phyloP scores from a whole-genome alignment of 1,284 basidiomycete species.

The Sporisorium reilianum region DNA sequence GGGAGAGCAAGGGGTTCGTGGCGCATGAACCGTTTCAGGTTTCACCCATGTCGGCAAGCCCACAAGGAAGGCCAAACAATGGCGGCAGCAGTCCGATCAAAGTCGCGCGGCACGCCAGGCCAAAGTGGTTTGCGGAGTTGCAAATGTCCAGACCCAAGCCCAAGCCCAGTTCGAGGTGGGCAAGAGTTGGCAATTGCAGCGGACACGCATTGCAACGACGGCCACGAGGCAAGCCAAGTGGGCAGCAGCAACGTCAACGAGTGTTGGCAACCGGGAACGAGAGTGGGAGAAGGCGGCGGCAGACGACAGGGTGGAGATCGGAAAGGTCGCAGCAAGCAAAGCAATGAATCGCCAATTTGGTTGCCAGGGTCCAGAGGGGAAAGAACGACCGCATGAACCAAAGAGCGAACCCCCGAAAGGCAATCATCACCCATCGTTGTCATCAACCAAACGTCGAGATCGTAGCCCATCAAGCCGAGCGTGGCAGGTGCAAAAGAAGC shows the following conservation, averaged over 20 bases:
- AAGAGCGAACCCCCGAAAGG: neutral
- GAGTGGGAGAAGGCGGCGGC: neutral
- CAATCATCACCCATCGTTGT: neutral
- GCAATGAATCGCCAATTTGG: neutral
- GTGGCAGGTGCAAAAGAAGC: neutral
- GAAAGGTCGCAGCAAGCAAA: neutral
- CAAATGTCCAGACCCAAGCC: neutral
- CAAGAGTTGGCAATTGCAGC: too few relatives aligned
- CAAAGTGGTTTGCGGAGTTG: constrained; percentile 13
- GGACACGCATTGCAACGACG: neutral
- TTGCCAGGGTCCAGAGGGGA: constrained; percentile 5
- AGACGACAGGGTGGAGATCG: neutral
- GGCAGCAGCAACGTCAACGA: neutral
- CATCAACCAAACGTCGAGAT: neutral
- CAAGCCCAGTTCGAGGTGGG: neutral
- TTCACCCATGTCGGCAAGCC: neutral
- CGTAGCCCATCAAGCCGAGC: neutral
- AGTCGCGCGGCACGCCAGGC: constrained; percentile 6
- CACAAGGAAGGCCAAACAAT: neutral
- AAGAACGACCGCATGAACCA: neutral
- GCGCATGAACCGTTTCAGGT: constrained; percentile 9
- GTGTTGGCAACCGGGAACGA: neutral
- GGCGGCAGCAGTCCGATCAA: constrained; percentile 2
- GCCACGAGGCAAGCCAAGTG: constrained; percentile 1
- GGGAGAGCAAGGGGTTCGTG: constrained; percentile 7